Conservation (phyloP, 2,329 filamentous ascomycete genomes). For the Clarireedia paspali region DNA sequence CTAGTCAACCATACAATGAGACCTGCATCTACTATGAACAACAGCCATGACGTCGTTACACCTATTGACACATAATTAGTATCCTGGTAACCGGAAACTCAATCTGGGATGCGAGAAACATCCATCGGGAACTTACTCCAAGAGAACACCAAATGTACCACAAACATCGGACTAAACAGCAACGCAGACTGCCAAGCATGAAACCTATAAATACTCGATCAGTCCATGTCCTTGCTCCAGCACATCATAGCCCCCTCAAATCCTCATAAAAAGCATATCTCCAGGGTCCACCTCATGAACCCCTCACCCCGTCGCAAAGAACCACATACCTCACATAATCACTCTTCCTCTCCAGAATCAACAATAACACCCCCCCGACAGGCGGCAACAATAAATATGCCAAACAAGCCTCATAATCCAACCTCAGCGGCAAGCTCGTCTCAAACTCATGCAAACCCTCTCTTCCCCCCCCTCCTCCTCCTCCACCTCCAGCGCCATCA, state of each 20-base stretch:
- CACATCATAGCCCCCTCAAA: background rate
- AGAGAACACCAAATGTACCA: constrained; percentile 77
- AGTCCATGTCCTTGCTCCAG: background rate
- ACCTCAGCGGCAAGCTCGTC: constrained; percentile 75
- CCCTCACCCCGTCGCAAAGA: background rate
- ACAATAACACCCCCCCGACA: constrained; percentile 72
- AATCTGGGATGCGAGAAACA: no score
- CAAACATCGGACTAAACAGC: constrained; percentile 65
- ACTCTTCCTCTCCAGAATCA: constrained; percentile 87
- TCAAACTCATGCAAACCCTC: constrained; percentile 75
- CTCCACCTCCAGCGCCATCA: constrained; percentile 5
- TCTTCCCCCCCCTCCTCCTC: background rate
- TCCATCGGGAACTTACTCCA: constrained; percentile 51
- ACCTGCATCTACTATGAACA: constrained; percentile 68
- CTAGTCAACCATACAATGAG: constrained; percentile 70
- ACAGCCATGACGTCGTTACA: constrained; percentile 69
- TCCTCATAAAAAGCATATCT: no score
- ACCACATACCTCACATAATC: constrained; percentile 79
- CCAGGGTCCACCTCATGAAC: background rate
- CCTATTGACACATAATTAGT: background rate
- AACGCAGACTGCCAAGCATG: constrained; percentile 94
- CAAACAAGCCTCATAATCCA: constrained; percentile 85
- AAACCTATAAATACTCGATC: constrained; percentile 49
- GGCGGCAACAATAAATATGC: constrained; percentile 84
- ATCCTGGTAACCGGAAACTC: no score